Evolutionary conservation across 2,329 filamentous ascomycete species (phyloP).

Genomic region (Colletotrichum sp.): DNA sequence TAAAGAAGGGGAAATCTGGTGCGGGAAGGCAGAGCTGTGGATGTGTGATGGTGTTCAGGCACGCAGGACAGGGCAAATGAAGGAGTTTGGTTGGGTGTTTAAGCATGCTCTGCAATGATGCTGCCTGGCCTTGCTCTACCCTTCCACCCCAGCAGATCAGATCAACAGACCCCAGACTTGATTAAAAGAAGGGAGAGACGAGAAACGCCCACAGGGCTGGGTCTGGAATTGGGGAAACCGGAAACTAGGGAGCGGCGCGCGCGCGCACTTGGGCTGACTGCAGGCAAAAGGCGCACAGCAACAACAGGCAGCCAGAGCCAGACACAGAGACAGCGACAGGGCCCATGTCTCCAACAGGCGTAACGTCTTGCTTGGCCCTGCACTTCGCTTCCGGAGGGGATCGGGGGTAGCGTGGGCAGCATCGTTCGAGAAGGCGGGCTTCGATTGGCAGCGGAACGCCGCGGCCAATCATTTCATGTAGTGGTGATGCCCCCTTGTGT

Average conservation of each 20-base stretch:
- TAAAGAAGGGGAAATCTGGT: neutral
- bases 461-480: neutral
- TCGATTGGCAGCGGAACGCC: neutral
- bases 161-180: neutral
- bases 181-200: neutral
- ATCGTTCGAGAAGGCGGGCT: neutral
- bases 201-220: neutral
- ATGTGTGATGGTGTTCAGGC: neutral
- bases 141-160: neutral
- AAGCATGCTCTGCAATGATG: neutral
- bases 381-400: neutral
- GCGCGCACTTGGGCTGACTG: neutral
- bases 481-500: neutral
- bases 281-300: neutral
- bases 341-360: neutral
- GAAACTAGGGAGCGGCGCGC: neutral
- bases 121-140: neutral
- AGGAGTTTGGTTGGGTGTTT: neutral
- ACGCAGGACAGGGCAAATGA: neutral
- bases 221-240: neutral
- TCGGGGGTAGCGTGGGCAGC: neutral
- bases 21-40: neutral
- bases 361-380: neutral
- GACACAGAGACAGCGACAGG: neutral
- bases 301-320: neutral